Percentiles rank a stretch among this genome's conserved stretches.
phyloP scores from a whole-genome alignment of 2,329 filamentous ascomycete genomes.

The Aspergillus sp. region DNA sequence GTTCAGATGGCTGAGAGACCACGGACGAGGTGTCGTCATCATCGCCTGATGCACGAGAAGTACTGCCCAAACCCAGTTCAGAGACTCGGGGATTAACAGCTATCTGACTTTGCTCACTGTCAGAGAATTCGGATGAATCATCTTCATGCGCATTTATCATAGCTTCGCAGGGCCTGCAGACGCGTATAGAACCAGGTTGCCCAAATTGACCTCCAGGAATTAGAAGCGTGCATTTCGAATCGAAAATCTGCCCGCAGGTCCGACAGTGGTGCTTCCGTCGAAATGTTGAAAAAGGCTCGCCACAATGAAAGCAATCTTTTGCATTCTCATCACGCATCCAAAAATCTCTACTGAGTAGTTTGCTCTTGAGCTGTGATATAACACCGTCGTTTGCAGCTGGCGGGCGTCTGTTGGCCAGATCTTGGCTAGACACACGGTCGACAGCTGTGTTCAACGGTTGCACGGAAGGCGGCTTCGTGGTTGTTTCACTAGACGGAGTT shows the following conservation, averaged over 20 bases:
- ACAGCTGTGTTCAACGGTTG: slow-evolving; percentile 22
- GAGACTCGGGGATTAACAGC: slow-evolving; percentile 49
- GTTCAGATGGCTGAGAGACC: slow-evolving; percentile 38
- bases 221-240: slow-evolving; percentile 89
- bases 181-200: slow-evolving; percentile 70
- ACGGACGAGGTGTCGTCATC: slow-evolving; percentile 40
- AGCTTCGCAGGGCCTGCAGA: slow-evolving; percentile 85
- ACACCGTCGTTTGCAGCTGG: slow-evolving; percentile 19
- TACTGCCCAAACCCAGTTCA: slow-evolving; percentile 47
- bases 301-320: slow-evolving; percentile 92
- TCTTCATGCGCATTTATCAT: slow-evolving; percentile 88
- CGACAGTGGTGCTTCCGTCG: slow-evolving; percentile 94
- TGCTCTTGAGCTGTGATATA: slow-evolving; percentile 62
- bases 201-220: slow-evolving; percentile 82
- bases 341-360: slow-evolving; percentile 87
- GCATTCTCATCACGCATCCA: slow-evolving; percentile 99
- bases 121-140: slow-evolving; percentile 83
- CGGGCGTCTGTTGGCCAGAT: slow-evolving; percentile 12
- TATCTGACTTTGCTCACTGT: slow-evolving; percentile 57
- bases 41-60: slow-evolving; percentile 34
- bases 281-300: slow-evolving; percentile 83
- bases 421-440: slow-evolving; percentile 10
- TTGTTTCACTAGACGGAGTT: slow-evolving; percentile 33
- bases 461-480: slow-evolving; percentile 35
- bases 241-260: slow-evolving; percentile 94